A percentile compares a stretch with the other conserved stretches of the same genome.
Conservation (phyloP, 495 filamentous ascomycete species). For the Penicillium bovifimosum region DNA sequence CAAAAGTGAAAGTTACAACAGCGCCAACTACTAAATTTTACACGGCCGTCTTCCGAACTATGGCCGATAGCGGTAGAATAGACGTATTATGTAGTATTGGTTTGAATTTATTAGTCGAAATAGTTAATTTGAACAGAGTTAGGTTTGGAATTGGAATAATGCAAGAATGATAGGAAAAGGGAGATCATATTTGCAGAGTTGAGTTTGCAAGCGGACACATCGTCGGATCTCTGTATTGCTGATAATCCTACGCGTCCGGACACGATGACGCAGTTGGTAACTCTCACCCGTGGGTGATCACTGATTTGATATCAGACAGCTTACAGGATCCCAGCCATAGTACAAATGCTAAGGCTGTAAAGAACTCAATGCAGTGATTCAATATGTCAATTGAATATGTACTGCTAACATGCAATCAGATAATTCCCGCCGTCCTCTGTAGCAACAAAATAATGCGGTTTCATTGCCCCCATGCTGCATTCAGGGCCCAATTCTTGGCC, state of each 20-base stretch:
- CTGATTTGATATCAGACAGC: neutral
- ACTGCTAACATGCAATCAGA: neutral
- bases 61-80: slow-evolving; percentile 2
- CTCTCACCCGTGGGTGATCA: neutral
- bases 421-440: neutral
- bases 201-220: neutral
- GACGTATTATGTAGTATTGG: neutral
- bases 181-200: too few relatives aligned
- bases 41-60: slow-evolving; percentile 4
- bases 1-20: neutral
- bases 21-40: neutral
- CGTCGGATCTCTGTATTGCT: neutral
- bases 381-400: neutral
- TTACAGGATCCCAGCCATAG: too few relatives aligned
- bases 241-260: neutral
- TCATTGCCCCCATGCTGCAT: neutral
- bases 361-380: neutral
- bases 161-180: neutral
- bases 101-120: neutral
- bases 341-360: too few relatives aligned
- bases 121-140: neutral
- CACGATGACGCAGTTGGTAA: neutral
- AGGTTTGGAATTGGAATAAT: neutral
- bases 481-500: neutral
- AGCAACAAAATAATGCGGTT: neutral